Evolutionary conservation across 345 rosid genomes (phyloP).

Genomic region (Angophora floribunda): DNA sequence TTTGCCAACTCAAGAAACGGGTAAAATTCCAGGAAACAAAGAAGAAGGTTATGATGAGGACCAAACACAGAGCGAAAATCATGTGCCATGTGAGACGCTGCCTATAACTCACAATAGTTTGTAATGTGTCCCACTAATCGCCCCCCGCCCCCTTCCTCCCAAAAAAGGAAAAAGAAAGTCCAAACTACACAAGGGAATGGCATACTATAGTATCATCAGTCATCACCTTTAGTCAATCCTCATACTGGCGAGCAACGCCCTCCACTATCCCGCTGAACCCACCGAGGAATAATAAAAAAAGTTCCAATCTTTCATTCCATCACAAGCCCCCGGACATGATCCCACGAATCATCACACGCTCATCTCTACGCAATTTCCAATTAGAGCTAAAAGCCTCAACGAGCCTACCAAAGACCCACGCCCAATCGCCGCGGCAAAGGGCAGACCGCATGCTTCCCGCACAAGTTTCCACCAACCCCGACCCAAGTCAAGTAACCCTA

Average conservation of each 20-base stretch:
- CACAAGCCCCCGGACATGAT: background rate
- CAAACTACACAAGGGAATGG: background rate
- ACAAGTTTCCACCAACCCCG: background rate
- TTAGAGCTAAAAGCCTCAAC: background rate
- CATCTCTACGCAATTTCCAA: background rate
- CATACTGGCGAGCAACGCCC: background rate
- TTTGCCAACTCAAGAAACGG: background rate
- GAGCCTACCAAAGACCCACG: background rate
- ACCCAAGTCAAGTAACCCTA: background rate
- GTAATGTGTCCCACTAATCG: background rate
- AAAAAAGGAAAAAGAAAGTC: too few species aligned
- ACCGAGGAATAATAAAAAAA: background rate
- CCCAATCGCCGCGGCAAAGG: background rate
- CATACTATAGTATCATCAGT: background rate
- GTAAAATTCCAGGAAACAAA: background rate
- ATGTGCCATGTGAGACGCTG: background rate
- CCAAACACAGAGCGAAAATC: background rate
- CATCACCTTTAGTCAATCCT: background rate
- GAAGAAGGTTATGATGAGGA: background rate
- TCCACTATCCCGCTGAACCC: background rate
- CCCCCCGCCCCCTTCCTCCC: background rate
- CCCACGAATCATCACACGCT: background rate
- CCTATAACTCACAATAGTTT: too few species aligned
- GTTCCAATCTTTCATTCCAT: background rate
- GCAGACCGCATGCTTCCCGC: background rate